phyloP scores from a whole-genome alignment of 2,329 filamentous ascomycete species.

The Penicillium sp. region DNA sequence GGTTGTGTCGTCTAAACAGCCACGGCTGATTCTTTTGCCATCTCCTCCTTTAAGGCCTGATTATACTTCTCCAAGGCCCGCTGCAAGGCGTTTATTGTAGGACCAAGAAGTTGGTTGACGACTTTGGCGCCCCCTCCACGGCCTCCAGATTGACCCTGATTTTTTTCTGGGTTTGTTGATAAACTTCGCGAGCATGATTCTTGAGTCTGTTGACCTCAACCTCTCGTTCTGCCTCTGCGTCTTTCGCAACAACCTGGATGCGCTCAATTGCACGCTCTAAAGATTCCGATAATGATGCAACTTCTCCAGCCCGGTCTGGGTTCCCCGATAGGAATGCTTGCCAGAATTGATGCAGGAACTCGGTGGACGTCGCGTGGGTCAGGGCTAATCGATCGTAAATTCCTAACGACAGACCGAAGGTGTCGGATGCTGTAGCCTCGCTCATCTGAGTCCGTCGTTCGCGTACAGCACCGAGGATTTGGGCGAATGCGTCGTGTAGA shows the following conservation, averaged over 20 bases:
- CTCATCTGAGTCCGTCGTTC: slow-evolving; percentile 50
- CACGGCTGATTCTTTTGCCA: slow-evolving; percentile 23
- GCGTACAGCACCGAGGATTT: slow-evolving; percentile 56
- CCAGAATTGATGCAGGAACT: slow-evolving; percentile 99
- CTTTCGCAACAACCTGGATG: slow-evolving; percentile 71
- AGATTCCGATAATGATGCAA: slow-evolving; percentile 76
- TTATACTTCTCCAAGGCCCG: slow-evolving; percentile 67
- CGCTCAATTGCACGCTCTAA: slow-evolving; percentile 70
- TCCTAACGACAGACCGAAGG: slow-evolving; percentile 45
- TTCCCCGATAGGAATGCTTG: slow-evolving; percentile 84
- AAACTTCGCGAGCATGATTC: slow-evolving; percentile 64
- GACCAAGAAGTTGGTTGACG: slow-evolving; percentile 70
- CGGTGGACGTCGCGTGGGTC: slow-evolving; percentile 87
- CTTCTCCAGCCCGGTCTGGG: slow-evolving; percentile 69
- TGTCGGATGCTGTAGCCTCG: slow-evolving; percentile 34
- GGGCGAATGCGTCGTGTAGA: slow-evolving; percentile 50
- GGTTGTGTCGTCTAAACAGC: slow-evolving; percentile 10
- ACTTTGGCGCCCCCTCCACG: slow-evolving; percentile 67
- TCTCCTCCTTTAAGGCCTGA: slow-evolving; percentile 62
- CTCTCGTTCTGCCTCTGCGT: slow-evolving; percentile 68
- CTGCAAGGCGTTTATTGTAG: slow-evolving; percentile 65
- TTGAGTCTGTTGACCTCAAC: slow-evolving; percentile 62
- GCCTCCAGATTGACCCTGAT: slow-evolving; percentile 60
- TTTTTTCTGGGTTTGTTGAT: slow-evolving; percentile 68
- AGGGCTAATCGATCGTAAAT: slow-evolving; percentile 61